Evolutionary conservation across 352 stramenopile genomes (phyloP), one percentile per base, ranked within the genome.

Genomic region (Pythium phragmitis): DNA sequence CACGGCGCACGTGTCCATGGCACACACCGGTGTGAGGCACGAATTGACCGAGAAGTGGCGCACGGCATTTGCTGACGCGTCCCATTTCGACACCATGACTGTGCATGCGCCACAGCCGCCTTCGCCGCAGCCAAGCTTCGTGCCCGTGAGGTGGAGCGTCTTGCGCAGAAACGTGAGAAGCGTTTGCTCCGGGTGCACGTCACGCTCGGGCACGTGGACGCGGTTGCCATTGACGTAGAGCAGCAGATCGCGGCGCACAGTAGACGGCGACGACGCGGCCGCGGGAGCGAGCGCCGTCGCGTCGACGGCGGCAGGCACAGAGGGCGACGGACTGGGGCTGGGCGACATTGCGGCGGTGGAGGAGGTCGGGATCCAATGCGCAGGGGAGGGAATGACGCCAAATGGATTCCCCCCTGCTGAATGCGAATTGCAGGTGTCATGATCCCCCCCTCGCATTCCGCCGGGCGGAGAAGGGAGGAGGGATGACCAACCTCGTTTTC

Each of bases 101-200:
- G 92, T 99, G 68, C 96, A 99, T 14, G 96, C 96, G 42, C 96
- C 96, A 61, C 96, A 99, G 36, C 96, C 96, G 39, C 96, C 96
- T 67, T 99, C 96, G 2, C 90, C 92, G 60, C 96, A 99, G 62
- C 93, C 94, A 19, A 96, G 77, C 60, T 96, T 97, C 2, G 87
- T 94, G 57, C 85, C 87, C 19, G 84, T 91, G 63, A 94, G 80
- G 3, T 78, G 60, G 51, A 89, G 55, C 34, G 84, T 81, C 16
- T 76, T 74, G 63, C 88, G 88, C 43, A 97, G 73, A 61, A 91
- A 96, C 70, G 92, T 78, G 59, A 97, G 73, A 34, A 96, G 70
- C 55, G 86, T 97, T 36, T 84, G 77, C 61, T 95, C 80, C 0
- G 88, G 87, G 28, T 76, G 70, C 49, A 82, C 77, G 49, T 89